Base-by-base conservation (phyloP, 768 basidiomycete genomes). In the Lentinus tigrinus region DNA sequence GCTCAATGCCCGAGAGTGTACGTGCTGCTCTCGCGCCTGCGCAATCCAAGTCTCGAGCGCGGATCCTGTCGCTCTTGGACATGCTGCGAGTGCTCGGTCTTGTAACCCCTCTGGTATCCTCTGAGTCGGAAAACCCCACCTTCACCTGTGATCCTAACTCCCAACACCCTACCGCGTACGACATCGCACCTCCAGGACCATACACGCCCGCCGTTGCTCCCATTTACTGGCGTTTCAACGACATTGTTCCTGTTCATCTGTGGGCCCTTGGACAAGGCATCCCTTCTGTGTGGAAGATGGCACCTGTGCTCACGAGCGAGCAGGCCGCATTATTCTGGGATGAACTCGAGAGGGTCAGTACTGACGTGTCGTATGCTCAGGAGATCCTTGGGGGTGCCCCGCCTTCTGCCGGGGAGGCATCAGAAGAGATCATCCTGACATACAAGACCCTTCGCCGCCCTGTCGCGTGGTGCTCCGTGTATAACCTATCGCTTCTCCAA, bases 401-500 rank as follows among this genome's bases (percentile, higher is more conserved):
- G 2, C 54, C 52, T 11, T 23, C 51, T 5, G 31, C 36, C 0
- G 55, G 42, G 13, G 34, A 27, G 3, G 52, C 52, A 9, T 59
- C 49, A 61, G 64, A 57, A 47, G 71, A 50, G 3, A 47, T 53
- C 49, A 58, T 36, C 47, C 65, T 69, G 26, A 64, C 81, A 16
- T 74, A 72, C 49, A 77, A 78, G 56, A 79, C 80, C n/a, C 73
- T 90, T n/a, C 81, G 84, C 40, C 82, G 86, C 17, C 62, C 70
- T 23, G 72, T 72, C 2, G 84, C 85, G 2, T 93, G 91, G 91
- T 78, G 74, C 31, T 67, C 78, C 14, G 68, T 75, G 5, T 92
- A 91, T 65, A 74, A 78, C 54, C 70, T 93, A 47, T 83, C 87
- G 0, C 85, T 81, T 80, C 80, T 83, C 67, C 91, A 93, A 69